A percentile compares a stretch with the other conserved stretches of the same genome.
Conservation (phyloP, 192 early-diverging fungal species). For the Gaertneriomyces sp. region DNA sequence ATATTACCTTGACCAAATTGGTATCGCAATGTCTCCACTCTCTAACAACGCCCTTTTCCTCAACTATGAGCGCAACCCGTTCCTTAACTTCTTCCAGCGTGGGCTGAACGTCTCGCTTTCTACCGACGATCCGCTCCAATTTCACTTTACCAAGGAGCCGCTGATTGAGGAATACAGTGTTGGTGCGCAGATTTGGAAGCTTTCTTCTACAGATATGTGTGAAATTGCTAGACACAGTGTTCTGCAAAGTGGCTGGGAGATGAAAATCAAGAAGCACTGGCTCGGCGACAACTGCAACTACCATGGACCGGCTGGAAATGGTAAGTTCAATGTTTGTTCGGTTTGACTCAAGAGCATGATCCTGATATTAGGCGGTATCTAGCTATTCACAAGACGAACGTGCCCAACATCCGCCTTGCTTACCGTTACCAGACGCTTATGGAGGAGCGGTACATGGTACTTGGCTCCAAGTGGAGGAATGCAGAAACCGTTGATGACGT, state of each 20-base stretch:
- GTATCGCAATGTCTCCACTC: conserved; percentile 93
- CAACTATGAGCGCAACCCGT: conserved; percentile 88
- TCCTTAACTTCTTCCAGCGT: conserved; percentile 85
- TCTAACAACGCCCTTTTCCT: conserved; percentile 96
- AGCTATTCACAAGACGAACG: conserved; percentile 89
- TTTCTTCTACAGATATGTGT: conserved; percentile 89
- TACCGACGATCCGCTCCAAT: conserved; percentile 94
- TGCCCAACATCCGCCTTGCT: conserved; percentile 78
- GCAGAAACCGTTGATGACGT: conserved; percentile 11
- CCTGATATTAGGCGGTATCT: not conserved
- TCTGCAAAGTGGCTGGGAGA: conserved; percentile 87
- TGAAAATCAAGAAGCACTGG: conserved; percentile 84
- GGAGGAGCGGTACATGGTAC: conserved; percentile 71
- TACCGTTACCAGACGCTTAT: conserved; percentile 81
- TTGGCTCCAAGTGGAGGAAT: conserved; percentile 31
- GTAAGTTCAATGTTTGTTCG: conserved; percentile 23
- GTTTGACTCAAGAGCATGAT: conserved; percentile 1
- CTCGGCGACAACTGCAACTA: conserved; percentile 72
- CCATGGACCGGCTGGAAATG: conserved; percentile 72
- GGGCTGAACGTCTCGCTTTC: conserved; percentile 91
- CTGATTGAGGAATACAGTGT: conserved; percentile 96
- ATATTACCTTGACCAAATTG: conserved; percentile 87
- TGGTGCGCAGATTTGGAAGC: conserved; percentile 93
- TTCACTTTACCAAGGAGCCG: conserved; percentile 95
- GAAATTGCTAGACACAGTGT: conserved; percentile 90